Evolutionary conservation across 1,139 yeast species (phyloP).

Genomic region (Wickerhamomyces sp.): DNA sequence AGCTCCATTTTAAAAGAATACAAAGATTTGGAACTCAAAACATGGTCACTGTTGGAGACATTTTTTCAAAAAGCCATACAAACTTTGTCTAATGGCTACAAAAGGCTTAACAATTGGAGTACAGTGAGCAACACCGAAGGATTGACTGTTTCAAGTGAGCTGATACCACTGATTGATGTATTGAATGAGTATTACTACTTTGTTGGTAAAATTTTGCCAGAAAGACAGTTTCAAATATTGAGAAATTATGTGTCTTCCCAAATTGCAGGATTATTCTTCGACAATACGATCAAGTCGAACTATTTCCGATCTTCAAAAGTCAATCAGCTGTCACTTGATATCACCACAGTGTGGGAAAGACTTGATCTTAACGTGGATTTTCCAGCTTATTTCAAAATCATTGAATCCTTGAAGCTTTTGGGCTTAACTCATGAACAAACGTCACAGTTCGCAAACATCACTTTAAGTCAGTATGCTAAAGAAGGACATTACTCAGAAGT

Average conservation of each 20-base stretch:
- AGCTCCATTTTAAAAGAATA: slow-evolving; percentile 48
- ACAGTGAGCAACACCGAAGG: slow-evolving; percentile 13
- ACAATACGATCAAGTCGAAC: slow-evolving; percentile 59
- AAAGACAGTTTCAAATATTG: slow-evolving; percentile 32
- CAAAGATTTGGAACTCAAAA: slow-evolving; percentile 33
- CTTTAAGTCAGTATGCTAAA: slow-evolving; percentile 23
- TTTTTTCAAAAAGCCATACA: slow-evolving; percentile 50
- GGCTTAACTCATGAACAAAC: slow-evolving; percentile 35
- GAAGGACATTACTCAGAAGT: slow-evolving; percentile 25
- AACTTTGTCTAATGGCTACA: slow-evolving; percentile 46
- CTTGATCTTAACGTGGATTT: slow-evolving; percentile 31
- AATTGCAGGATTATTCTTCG: slow-evolving; percentile 46
- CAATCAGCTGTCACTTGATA: slow-evolving; percentile 50
- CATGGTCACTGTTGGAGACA: slow-evolving; percentile 35
- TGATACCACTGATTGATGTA: slow-evolving; percentile 10
- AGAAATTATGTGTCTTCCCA: slow-evolving; percentile 39
- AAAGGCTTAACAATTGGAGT: slow-evolving; percentile 30
- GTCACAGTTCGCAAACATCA: slow-evolving; percentile 26
- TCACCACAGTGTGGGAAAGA: slow-evolving; percentile 38
- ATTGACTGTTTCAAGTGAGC: slow-evolving; percentile 26
- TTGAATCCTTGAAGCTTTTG: slow-evolving; percentile 36
- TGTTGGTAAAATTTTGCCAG: slow-evolving; percentile 32
- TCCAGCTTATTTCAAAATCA: slow-evolving; percentile 32
- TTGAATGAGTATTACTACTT: slow-evolving; percentile 13
- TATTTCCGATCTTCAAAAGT: slow-evolving; percentile 55